Evolutionary conservation across 768 basidiomycete genomes (phyloP).

Genomic region (Lactarius hatsudake): DNA sequence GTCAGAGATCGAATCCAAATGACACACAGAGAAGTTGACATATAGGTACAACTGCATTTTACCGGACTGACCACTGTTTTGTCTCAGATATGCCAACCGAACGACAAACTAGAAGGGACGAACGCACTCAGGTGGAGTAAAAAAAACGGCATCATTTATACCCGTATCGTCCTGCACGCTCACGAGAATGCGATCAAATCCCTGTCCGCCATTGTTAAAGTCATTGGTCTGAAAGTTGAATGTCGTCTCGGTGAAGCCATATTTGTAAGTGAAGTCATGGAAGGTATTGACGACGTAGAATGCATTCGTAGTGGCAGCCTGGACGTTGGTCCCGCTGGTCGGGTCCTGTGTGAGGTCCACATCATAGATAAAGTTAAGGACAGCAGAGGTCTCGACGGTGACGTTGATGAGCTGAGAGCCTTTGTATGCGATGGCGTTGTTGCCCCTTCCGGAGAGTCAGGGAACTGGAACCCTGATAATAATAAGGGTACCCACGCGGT

Average conservation of each 20-base stretch:
- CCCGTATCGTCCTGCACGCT: constrained; percentile 50
- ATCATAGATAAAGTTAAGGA: constrained; percentile 41
- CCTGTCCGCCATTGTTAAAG: constrained; percentile 33
- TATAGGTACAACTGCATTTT: constrained; percentile 44
- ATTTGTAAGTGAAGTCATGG: constrained; percentile 37
- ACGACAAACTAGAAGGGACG: neutral
- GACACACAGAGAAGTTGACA: constrained; percentile 31
- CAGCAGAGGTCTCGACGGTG: constrained; percentile 39
- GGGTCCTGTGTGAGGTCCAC: constrained; percentile 39
- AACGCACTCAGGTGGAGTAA: constrained; percentile 44
- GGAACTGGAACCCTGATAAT: neutral
- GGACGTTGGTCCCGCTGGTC: constrained; percentile 44
- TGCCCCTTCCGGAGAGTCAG: constrained; percentile 31
- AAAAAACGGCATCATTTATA: constrained; percentile 44
- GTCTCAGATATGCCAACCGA: neutral
- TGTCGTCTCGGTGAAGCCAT: constrained; percentile 57
- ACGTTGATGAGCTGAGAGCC: constrained; percentile 24
- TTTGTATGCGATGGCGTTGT: constrained; percentile 40
- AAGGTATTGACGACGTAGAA: constrained; percentile 55
- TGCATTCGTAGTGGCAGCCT: constrained; percentile 52
- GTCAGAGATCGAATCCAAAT: constrained; percentile 19
- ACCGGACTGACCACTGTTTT: constrained; percentile 37
- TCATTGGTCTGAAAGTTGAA: constrained; percentile 64
- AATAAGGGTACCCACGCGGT: constrained; percentile 27
- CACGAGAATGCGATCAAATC: constrained; percentile 48